phyloP scores from a whole-genome alignment of 192 early-diverging fungal species.

The Backusella australiensis region DNA sequence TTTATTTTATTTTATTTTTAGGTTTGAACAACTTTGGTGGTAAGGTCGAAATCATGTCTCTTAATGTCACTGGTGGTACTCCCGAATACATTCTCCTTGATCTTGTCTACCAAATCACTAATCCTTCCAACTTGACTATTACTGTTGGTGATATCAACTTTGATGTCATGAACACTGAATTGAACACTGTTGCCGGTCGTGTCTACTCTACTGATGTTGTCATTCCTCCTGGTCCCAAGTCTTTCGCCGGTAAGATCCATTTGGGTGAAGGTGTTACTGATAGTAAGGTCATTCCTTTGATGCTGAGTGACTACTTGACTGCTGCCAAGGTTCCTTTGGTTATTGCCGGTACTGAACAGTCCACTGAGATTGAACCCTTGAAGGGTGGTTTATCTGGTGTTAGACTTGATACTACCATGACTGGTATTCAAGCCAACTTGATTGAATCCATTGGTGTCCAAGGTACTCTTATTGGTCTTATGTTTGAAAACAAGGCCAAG shows the following conservation, averaged over 20 bases:
- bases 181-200: constrained; percentile 34
- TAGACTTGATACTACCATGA: constrained; percentile 35
- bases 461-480: background rate
- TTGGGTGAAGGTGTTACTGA: constrained; percentile 23
- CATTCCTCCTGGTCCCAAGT: constrained; percentile 48
- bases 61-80: constrained; percentile 8
- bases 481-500: background rate
- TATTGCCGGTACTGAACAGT: constrained; percentile 36
- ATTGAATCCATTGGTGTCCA: constrained; percentile 23
- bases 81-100: background rate
- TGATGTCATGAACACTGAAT: constrained; percentile 33
- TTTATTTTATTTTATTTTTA: constrained; percentile 11
- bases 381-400: constrained; percentile 43
- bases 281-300: constrained; percentile 27
- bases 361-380: constrained; percentile 43
- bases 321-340: constrained; percentile 34
- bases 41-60: constrained; percentile 29
- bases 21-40: constrained; percentile 34
- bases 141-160: constrained; percentile 46
- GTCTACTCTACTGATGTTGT: constrained; percentile 42
- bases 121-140: constrained; percentile 54
- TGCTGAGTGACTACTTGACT: constrained; percentile 43
- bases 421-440: constrained; percentile 44
- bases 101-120: constrained; percentile 18
- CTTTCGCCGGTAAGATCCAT: constrained; percentile 39